Conservation (phyloP, 2,329 filamentous ascomycete genomes). For the Pestalotiopsis sp. region DNA sequence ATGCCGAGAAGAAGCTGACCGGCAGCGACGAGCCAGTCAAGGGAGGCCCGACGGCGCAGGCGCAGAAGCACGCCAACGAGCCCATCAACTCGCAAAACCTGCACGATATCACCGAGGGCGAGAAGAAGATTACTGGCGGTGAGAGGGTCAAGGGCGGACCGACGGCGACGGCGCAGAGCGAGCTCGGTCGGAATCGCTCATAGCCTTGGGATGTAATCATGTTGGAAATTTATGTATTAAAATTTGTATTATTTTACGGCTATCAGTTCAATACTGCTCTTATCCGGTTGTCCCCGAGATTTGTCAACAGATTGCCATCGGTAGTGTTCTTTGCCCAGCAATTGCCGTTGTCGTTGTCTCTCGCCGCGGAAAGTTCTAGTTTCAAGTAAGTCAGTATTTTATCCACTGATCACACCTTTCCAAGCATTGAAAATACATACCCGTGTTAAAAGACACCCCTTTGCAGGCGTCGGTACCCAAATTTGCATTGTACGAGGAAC, state of each 20-base stretch:
- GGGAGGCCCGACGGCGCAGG: slow-evolving; percentile 40
- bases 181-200: slow-evolving; percentile 21
- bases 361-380: background rate
- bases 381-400: background rate
- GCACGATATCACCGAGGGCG: slow-evolving; percentile 40
- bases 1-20: slow-evolving; percentile 38
- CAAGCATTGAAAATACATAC: background rate
- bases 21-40: slow-evolving; percentile 32
- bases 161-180: slow-evolving; percentile 36
- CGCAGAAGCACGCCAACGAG: slow-evolving; percentile 36
- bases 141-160: slow-evolving; percentile 36
- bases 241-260: background rate
- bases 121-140: slow-evolving; percentile 37
- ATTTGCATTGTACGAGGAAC: background rate
- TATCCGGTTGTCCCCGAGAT: background rate
- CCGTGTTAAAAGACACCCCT: background rate
- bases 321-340: background rate
- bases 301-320: background rate
- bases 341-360: background rate
- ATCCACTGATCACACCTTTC: no score
- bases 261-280: background rate
- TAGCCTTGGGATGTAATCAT: background rate
- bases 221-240: background rate
- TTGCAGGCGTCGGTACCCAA: background rate
- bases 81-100: slow-evolving; percentile 33